Evolutionary conservation across 1,284 basidiomycete genomes (phyloP).

Genomic region (Apiotrichum porosum): DNA sequence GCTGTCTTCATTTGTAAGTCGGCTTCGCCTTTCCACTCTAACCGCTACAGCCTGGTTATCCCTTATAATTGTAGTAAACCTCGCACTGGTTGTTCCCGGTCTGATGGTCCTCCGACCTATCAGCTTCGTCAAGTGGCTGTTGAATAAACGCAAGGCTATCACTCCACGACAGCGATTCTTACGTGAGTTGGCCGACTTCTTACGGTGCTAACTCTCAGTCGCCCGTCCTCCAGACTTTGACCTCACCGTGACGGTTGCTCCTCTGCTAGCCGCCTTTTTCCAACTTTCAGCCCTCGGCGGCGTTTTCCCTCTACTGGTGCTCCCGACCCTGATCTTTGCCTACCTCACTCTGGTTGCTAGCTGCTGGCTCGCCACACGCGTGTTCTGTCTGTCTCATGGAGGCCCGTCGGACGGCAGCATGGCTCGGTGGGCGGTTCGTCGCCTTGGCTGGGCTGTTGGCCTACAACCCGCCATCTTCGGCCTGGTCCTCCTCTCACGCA

Average conservation of each 20-base stretch:
- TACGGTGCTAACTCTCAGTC: conserved; percentile 52
- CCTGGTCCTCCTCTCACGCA: conserved; percentile 61
- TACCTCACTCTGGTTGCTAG: conserved; percentile 67
- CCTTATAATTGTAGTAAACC: conserved; percentile 60
- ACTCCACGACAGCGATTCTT: conserved; percentile 75
- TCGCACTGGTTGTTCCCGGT: conserved; percentile 67
- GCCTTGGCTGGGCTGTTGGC: conserved; percentile 52
- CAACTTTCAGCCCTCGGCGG: conserved; percentile 64
- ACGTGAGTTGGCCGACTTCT: conserved; percentile 52
- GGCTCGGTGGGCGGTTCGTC: conserved; percentile 67
- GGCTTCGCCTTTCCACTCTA: no score
- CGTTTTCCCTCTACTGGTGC: conserved; percentile 69
- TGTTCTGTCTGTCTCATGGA: conserved; percentile 63
- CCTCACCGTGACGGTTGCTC: conserved; percentile 60
- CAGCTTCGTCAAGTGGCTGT: conserved; percentile 57
- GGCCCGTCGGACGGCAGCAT: conserved; percentile 63
- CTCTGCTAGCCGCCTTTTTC: conserved; percentile 62
- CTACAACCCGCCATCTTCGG: conserved; percentile 69
- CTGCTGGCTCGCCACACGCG: conserved; percentile 68
- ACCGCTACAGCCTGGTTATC: conserved; percentile 42
- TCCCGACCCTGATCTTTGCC: conserved; percentile 62
- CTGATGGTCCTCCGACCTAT: conserved; percentile 64
- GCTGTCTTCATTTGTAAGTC: conserved; percentile 63
- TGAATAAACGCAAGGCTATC: conserved; percentile 56
- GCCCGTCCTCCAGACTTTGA: conserved; percentile 67